Conservation (phyloP, 2,329 filamentous ascomycete genomes). For the Apiospora saccharicola region DNA sequence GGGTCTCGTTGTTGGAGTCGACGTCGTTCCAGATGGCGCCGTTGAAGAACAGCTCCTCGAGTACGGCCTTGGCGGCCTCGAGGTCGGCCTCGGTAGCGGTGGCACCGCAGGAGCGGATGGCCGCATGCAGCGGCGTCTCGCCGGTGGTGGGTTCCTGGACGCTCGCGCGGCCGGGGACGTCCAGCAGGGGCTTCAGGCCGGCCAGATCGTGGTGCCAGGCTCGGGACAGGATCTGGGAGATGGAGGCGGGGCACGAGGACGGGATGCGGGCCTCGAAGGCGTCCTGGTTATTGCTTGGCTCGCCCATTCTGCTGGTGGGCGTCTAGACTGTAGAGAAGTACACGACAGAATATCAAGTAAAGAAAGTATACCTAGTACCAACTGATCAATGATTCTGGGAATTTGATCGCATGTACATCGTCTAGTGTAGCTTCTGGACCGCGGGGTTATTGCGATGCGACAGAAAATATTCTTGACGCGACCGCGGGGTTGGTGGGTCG, state of each 20-base stretch:
- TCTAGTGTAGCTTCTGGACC: neutral
- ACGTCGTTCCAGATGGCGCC: constrained; percentile 99
- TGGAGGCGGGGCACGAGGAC: constrained; percentile 57
- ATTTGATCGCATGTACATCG: neutral
- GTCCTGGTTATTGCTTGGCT: constrained; percentile 47
- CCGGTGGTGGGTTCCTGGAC: constrained; percentile 86
- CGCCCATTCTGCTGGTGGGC: neutral
- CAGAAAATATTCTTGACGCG: constrained; percentile 13
- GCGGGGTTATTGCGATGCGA: neutral
- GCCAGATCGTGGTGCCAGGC: constrained; percentile 69
- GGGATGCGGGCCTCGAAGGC: constrained; percentile 62
- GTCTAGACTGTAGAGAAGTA: neutral
- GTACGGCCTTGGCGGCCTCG: constrained; percentile 68
- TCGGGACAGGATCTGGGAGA: constrained; percentile 59
- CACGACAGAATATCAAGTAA: neutral
- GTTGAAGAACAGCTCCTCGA: constrained; percentile 81
- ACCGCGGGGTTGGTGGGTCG: constrained; percentile 18
- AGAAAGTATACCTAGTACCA: neutral
- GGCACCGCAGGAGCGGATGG: constrained; percentile 76
- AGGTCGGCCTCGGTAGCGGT: constrained; percentile 52
- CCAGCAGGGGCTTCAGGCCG: constrained; percentile 73
- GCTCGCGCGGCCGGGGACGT: constrained; percentile 69
- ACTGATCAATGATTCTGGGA: neutral
- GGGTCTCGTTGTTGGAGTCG: constrained; percentile 85
- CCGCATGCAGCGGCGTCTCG: constrained; percentile 87